phyloP scores from a whole-genome alignment of 1,139 yeast genomes.

The Candida labiduridarum region DNA sequence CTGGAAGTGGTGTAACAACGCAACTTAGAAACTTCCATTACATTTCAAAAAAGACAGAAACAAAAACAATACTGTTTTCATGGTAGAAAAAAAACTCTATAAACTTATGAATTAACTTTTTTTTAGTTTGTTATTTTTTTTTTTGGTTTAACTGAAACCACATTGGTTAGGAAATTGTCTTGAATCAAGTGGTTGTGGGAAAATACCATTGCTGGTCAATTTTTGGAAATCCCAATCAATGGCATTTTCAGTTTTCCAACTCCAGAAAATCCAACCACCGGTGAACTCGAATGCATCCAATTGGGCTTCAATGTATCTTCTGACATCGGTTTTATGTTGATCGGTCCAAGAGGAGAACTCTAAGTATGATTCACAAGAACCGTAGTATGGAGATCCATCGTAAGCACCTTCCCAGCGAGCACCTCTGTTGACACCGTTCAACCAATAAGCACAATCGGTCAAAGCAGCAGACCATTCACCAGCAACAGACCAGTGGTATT shows the following conservation, averaged over 20 bases:
- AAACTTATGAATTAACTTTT: background rate
- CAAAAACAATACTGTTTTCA: background rate
- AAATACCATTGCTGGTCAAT: constrained; percentile 62
- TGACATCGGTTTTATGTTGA: constrained; percentile 56
- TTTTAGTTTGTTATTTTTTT: background rate
- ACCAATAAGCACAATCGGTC: constrained; percentile 68
- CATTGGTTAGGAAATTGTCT: constrained; percentile 77
- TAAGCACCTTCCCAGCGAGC: constrained; percentile 67
- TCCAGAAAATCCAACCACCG: constrained; percentile 90
- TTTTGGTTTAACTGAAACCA: constrained; percentile 22
- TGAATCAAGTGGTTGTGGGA: constrained; percentile 77
- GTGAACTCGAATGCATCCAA: constrained; percentile 75
- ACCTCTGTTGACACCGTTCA: constrained; percentile 63
- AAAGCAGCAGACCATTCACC: constrained; percentile 71
- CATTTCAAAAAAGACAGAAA: background rate
- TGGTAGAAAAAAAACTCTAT: background rate
- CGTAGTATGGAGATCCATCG: constrained; percentile 52
- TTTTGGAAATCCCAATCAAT: constrained; percentile 95
- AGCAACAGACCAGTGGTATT: constrained; percentile 67
- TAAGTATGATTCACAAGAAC: constrained; percentile 63
- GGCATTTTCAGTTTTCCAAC: constrained; percentile 84
- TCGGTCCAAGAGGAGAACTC: constrained; percentile 63
- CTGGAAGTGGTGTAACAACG: background rate
- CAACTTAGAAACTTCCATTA: background rate
- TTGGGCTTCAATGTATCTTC: constrained; percentile 85